Evolutionary conservation across 1,284 basidiomycete species (phyloP), one percentile per base, ranked within the genome.

Genomic region (Stereum hirsutum): DNA sequence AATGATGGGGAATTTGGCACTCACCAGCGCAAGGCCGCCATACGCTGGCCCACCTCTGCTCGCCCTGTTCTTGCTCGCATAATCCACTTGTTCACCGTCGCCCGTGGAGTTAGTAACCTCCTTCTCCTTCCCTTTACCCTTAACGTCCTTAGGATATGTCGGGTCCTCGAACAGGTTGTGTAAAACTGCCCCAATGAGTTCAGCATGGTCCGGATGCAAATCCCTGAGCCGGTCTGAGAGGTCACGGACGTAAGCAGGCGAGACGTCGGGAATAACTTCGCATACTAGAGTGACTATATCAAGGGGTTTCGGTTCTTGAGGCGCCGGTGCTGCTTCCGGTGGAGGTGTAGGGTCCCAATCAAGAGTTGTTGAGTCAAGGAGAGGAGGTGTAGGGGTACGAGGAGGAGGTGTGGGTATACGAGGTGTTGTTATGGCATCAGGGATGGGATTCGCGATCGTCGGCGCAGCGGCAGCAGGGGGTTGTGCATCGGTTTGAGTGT

Each of bases 191-290:
- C 78, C 71, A 31, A 76, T 64, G 32, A 74, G 66, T n/a, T 63
- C 54, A n/a, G n/a, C n/a, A n/a, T n/a, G n/a, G 5, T 57, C 59
- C 14, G 56, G 46, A 30, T 60, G 53, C 6, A 49, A 45, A 5
- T 57, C 54, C 20, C 57, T 49, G 46, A 71, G 61, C 38, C 65
- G 52, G 26, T 62, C 56, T 10, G 83, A 54, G 23, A 83, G 70
- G 1, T 56, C 48, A 15, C 64, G 53, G 8, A 69, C 69, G 49
- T 83, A 66, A 2, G 66, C 63, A 0, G 75, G 74, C 7, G 70
- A 65, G 8, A 83, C 78, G 51, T 85, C 78, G 0, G 84, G 83
- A 19, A 85, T 59, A 28, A 87, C 70, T 54, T 84, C 81, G 32
- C 82, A 61, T 27, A 85, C 66, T 39, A 67, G 72, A 6, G 70